Base-by-base conservation (phyloP, 2,329 filamentous ascomycete genomes). In the Cordyceps fumosorosea region DNA sequence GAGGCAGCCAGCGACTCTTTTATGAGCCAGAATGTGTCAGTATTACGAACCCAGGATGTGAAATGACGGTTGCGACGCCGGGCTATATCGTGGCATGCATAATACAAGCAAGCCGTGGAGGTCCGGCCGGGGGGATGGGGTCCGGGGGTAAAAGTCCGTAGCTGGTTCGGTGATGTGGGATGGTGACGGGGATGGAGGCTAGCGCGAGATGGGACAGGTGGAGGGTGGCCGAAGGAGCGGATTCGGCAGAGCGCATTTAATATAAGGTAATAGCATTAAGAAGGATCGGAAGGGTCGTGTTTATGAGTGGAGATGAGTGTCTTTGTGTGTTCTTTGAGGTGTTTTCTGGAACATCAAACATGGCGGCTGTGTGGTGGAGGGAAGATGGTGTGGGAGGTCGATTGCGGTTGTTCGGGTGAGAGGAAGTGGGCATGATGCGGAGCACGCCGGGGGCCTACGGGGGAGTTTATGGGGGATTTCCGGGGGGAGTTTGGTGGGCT, bases 381-480 rank as follows among this genome's bases (percentile, higher is more conserved):
- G 42, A 26, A 20, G 32, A 14, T 56, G 54, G 26, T 20, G 24
- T 47, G 29, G 29, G 29, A 29, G 10, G 34, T n/a, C n/a, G n/a
- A n/a, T n/a, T n/a, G n/a, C n/a, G n/a, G n/a, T 53, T 37, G 37
- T 57, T 55, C 61, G 61, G 61, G 61, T 40, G n/a, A 62, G 60
- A 57, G 60, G 60, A 58, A 62, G 59, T 61, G 59, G 44, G 24
- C 37, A 42, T 12, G n/a, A 1, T 52, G 55, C 61, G 61, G 61
- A 62, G 61, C 61, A 58, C 61, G 61, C 54, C 55, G 61, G 40
- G 55, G 55, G 48, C 61, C 61, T 61, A 55, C 26, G 42, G 57
- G 48, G 26, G 24, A 18, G 44, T 20, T 18, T 34, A 34, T 40
- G 56, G 56, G 47, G 45, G 22, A 42, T 24, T 24, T 26, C 16